Evolutionary conservation across 2,329 filamentous ascomycete species (phyloP).

Genomic region (Blastomyces percursus): DNA sequence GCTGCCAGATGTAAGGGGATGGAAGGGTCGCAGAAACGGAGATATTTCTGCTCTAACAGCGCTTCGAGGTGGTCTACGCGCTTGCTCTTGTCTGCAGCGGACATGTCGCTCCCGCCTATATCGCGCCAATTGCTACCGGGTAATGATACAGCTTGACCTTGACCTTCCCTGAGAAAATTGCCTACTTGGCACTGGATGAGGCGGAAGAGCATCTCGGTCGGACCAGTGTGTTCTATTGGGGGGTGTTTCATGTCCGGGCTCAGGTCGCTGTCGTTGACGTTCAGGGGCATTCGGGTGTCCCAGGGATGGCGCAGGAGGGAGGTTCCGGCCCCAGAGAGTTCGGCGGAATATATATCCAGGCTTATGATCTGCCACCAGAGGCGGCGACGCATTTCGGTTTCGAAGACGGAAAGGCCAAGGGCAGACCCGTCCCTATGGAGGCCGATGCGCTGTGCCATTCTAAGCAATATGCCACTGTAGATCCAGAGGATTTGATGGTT

Average conservation of each 20-base stretch:
- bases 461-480: constrained; percentile 53
- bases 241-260: constrained; percentile 28
- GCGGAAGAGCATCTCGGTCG: constrained; percentile 36
- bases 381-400: constrained; percentile 59
- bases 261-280: constrained; percentile 35
- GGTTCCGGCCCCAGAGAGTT: constrained; percentile 23
- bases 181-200: constrained; percentile 35
- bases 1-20: constrained; percentile 33
- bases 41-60: constrained; percentile 23
- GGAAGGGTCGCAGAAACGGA: constrained; percentile 27
- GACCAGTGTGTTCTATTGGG: constrained; percentile 21
- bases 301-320: constrained; percentile 28
- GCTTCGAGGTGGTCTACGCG: constrained; percentile 21
- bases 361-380: constrained; percentile 63
- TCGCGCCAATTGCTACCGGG: background rate
- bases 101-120: background rate
- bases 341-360: constrained; percentile 58
- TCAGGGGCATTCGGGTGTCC: constrained; percentile 34
- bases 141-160: constrained; percentile 6
- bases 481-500: constrained; percentile 8
- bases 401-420: constrained; percentile 38
- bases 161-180: constrained; percentile 32
- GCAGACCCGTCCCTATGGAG: constrained; percentile 53
- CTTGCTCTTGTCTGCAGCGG: constrained; percentile 14
- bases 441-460: constrained; percentile 57